Percentiles rank a stretch among this genome's conserved stretches.
phyloP scores from a whole-genome alignment of 2,329 filamentous ascomycete species.

The Cadophora malorum region DNA sequence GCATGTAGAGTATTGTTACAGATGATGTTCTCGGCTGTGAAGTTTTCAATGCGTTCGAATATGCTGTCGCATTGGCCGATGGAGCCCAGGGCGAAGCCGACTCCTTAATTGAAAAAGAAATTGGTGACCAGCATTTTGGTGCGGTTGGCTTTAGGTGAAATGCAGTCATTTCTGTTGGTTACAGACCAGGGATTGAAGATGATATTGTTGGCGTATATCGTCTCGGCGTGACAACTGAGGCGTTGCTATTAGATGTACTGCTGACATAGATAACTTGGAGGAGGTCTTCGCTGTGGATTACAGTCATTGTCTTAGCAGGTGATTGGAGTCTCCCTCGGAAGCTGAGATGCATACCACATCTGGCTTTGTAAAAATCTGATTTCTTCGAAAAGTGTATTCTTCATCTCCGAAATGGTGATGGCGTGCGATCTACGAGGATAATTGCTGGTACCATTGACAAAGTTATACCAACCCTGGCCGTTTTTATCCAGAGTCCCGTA shows the following conservation, averaged over 20 bases:
- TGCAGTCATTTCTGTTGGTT: conserved; percentile 58
- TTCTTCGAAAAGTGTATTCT: background rate
- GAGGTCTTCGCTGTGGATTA: conserved; percentile 50
- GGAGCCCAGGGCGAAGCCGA: conserved; percentile 62
- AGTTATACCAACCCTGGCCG: background rate
- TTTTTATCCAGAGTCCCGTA: background rate
- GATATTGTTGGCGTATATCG: conserved; percentile 48
- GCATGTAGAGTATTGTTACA: conserved; percentile 54
- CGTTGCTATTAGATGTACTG: conserved; percentile 56
- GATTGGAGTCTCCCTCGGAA: background rate
- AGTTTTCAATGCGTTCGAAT: conserved; percentile 57
- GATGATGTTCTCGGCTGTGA: conserved; percentile 55
- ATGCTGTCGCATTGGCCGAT: conserved; percentile 60
- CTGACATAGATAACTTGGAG: conserved; percentile 60
- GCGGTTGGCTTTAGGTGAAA: conserved; percentile 61
- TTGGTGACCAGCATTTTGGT: conserved; percentile 60
- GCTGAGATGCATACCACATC: background rate
- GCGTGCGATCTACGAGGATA: too few relatives aligned
- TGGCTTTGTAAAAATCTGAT: background rate
- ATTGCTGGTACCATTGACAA: background rate
- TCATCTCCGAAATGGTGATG: background rate
- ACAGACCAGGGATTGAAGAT: conserved; percentile 54
- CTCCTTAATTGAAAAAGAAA: conserved; percentile 55
- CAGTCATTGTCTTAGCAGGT: background rate
- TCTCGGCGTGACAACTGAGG: conserved; percentile 31